Percentiles rank a stretch among this genome's conserved stretches.
phyloP scores from a whole-genome alignment of 768 basidiomycete genomes.

The Leccinum disarticulatum region DNA sequence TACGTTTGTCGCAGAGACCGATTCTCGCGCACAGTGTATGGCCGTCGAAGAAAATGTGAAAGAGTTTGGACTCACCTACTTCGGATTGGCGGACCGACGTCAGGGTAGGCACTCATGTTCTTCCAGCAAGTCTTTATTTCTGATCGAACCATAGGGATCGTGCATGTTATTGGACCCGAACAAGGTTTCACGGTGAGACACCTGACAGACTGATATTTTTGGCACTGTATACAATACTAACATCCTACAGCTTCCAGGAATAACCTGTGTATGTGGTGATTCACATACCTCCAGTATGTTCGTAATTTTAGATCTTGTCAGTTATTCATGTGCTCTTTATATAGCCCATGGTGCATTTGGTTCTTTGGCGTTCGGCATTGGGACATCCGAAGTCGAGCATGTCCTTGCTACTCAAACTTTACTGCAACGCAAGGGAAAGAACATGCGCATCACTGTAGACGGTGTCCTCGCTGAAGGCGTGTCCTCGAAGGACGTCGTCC shows the following conservation, averaged over 20 bases:
- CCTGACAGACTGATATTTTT: not conserved
- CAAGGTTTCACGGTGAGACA: slow-evolving; percentile 80
- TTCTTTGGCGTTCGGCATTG: slow-evolving; percentile 90
- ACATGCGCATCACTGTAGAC: slow-evolving; percentile 89
- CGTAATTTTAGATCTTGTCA: not conserved
- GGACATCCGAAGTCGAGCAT: slow-evolving; percentile 93
- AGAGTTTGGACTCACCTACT: slow-evolving; percentile 89
- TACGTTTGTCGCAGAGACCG: slow-evolving; percentile 79
- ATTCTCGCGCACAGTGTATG: slow-evolving; percentile 79
- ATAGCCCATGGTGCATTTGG: slow-evolving; percentile 90
- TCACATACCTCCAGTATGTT: slow-evolving; percentile 87
- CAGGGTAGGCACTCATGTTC: slow-evolving; percentile 55
- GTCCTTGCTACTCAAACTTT: slow-evolving; percentile 91
- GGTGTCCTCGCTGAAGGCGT: slow-evolving; percentile 80
- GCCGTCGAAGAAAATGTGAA: slow-evolving; percentile 89
- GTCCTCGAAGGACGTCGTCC: slow-evolving; percentile 85
- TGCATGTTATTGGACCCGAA: slow-evolving; percentile 90
- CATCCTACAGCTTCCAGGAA: slow-evolving; percentile 59
- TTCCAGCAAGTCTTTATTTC: slow-evolving; percentile 1
- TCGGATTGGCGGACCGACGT: slow-evolving; percentile 85
- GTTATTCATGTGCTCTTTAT: slow-evolving; percentile 2
- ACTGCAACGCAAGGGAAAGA: slow-evolving; percentile 84
- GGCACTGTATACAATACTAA: not conserved
- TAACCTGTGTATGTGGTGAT: slow-evolving; percentile 88
- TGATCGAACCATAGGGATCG: slow-evolving; percentile 56